Conservation (phyloP, 176 grass and related monocot species). For the Avena insularis region DNA sequence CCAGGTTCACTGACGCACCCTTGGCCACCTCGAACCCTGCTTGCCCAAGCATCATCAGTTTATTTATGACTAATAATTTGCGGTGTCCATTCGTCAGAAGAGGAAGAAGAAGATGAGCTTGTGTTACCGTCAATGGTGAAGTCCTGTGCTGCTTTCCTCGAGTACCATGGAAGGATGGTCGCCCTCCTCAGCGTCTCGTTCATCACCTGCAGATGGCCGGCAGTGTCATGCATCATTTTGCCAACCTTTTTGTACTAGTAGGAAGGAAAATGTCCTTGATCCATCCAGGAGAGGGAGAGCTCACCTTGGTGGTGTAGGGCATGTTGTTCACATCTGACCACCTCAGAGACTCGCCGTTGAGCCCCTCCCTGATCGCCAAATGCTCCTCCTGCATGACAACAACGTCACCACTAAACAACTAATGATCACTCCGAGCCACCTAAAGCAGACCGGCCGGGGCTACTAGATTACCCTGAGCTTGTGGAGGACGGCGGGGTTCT, state of each 20-base stretch:
- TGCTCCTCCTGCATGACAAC: constrained; percentile 57
- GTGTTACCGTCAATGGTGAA: constrained; percentile 62
- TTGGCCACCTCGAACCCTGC: constrained; percentile 59
- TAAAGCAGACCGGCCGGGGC: too few relatives aligned
- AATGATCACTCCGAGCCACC: background rate
- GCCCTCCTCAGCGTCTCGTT: constrained; percentile 70
- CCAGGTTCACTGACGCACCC: constrained; percentile 69
- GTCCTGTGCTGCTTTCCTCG: constrained; percentile 63
- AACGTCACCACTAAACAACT: too few relatives aligned
- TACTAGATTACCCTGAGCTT: constrained; percentile 50
- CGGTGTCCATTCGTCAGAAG: too few relatives aligned
- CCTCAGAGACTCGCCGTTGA: constrained; percentile 21
- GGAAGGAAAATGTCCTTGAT: too few relatives aligned
- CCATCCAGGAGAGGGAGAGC: too few relatives aligned
- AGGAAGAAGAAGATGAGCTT: too few relatives aligned
- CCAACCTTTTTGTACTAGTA: too few relatives aligned
- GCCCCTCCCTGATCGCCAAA: constrained; percentile 44
- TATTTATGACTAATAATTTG: too few relatives aligned
- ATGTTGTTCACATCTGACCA: constrained; percentile 68
- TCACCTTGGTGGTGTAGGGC: constrained; percentile 67
- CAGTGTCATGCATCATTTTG: background rate
- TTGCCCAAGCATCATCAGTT: too few relatives aligned
- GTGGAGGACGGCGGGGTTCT: constrained; percentile 52
- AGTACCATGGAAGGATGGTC: constrained; percentile 77
- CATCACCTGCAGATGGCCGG: constrained; percentile 42